Conservation (phyloP, 1,284 basidiomycete genomes). For the Macrocystidia cucumis region DNA sequence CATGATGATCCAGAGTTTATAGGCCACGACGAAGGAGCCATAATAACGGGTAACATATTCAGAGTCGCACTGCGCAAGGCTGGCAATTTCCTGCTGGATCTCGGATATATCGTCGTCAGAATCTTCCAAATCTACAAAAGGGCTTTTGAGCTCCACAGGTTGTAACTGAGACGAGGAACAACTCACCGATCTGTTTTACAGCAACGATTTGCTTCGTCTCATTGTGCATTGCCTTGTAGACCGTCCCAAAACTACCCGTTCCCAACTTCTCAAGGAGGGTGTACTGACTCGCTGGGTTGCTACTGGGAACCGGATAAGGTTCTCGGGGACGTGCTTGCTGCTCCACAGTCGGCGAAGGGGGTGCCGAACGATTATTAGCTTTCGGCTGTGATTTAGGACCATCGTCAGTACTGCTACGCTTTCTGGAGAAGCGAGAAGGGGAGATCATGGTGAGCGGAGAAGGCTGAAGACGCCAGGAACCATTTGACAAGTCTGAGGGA, state of each 20-base stretch:
- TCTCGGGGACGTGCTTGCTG: constrained; percentile 36
- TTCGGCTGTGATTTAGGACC: constrained; percentile 31
- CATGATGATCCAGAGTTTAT: constrained; percentile 99
- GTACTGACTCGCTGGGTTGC: constrained; percentile 83
- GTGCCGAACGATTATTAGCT: constrained; percentile 36
- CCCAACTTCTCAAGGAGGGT: constrained; percentile 93
- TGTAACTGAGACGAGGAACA: constrained; percentile 5
- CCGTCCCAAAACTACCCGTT: constrained; percentile 94
- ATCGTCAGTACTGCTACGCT: constrained; percentile 33
- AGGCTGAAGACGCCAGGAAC: too few relatives aligned
- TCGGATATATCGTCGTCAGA: constrained; percentile 94
- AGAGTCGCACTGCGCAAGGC: constrained; percentile 91
- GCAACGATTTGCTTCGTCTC: constrained; percentile 92
- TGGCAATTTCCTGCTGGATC: constrained; percentile 97
- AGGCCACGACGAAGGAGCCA: constrained; percentile 93
- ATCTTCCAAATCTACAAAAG: constrained; percentile 66
- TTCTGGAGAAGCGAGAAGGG: constrained; percentile 36
- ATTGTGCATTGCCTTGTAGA: constrained; percentile 96
- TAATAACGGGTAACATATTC: constrained; percentile 96
- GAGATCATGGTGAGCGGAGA: constrained; percentile 28
- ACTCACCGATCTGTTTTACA: constrained; percentile 93
- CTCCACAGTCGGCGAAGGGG: constrained; percentile 39
- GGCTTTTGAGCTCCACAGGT: constrained; percentile 6
- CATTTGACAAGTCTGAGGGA: constrained; percentile 15
- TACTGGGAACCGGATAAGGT: constrained; percentile 63